Base-by-base conservation (phyloP, 2,329 filamentous ascomycete genomes). In the Periglandula ipomoeae region DNA sequence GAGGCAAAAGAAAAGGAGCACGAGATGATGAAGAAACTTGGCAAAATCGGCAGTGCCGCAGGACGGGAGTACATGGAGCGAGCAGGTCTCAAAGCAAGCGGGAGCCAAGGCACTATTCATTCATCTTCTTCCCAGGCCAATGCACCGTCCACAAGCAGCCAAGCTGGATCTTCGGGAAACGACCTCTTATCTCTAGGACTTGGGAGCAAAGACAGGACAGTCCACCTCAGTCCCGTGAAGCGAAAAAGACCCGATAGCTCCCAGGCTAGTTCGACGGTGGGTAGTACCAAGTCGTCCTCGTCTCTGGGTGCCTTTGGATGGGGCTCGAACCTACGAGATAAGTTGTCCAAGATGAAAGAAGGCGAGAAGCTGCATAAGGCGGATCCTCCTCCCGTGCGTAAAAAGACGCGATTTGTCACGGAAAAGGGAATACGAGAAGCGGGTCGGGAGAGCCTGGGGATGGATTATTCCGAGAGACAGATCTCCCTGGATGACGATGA, bases 341-440 rank as follows among this genome's bases (percentile, higher is more conserved):
- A 83, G 64, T 67, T 84, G 23, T 63, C 73, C 3, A 70, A 73
- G 53, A 83, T 84, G 81, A 81, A 76, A 59, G 73, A 80, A 4
- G 79, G 79, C 2, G 77, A 81, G 61, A 75, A 69, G 54, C 58
- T 79, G 20, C 60, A 60, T 51, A 59, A 61, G 42, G 57, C 56
- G 24, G 44, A 48, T 10, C 58, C 60, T 27, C 60, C 61, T 59
- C 79, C 78, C 0, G 74, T 80, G 27, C 73, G 78, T 55, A 84
- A 88, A 67, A 88, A 87, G 73, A 89, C 85, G 46, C 74, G 85
- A n/a, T 89, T 90, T 60, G 76, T 89, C 37, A 88, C 86, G 23
- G 81, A 82, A 38, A 87, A 84, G 62, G 86, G 86, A 0, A 89
- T 90, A 53, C 78, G 81, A 48, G 85, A 88, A 65, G 85, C 86